Evolutionary conservation across 331 rosid species (phyloP).

Genomic region (Malus hybrid): DNA sequence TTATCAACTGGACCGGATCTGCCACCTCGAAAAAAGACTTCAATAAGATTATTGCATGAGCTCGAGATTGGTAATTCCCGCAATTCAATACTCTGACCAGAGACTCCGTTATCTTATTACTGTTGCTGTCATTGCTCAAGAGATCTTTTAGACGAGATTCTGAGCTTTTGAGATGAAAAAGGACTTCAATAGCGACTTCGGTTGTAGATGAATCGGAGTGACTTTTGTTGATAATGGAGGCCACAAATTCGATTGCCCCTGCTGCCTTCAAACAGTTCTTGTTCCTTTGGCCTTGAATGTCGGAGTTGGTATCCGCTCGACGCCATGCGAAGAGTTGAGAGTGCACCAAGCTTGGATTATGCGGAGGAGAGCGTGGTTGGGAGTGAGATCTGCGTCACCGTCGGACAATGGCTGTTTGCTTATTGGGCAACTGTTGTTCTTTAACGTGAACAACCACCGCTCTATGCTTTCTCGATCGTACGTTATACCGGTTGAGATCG

Average conservation of each 20-base stretch:
- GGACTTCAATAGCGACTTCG: conserved; percentile 54
- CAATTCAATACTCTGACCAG: conserved; percentile 25
- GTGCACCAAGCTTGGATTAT: conserved; percentile 89
- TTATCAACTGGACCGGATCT: conserved; percentile 47
- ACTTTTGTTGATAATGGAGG: conserved; percentile 27
- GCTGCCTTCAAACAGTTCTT: conserved; percentile 39
- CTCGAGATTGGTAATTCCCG: conserved; percentile 62
- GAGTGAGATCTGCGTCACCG: conserved; percentile 37
- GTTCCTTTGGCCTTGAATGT: conserved; percentile 42
- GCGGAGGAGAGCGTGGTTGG: conserved; percentile 80
- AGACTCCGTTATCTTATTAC: conserved; percentile 30
- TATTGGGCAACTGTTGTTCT: conserved; percentile 50
- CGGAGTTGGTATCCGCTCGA: conserved; percentile 74
- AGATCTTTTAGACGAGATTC: conserved; percentile 33
- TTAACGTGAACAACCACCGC: conserved; percentile 55
- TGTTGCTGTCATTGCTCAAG: conserved; percentile 21
- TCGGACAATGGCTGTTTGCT: conserved; percentile 39
- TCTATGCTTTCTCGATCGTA: conserved; percentile 76
- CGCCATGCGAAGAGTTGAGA: conserved; percentile 48
- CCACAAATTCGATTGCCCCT: conserved; percentile 44
- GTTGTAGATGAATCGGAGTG: background rate
- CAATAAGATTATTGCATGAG: conserved; percentile 40
- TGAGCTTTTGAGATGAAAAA: conserved; percentile 40
- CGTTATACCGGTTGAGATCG: conserved; percentile 64
- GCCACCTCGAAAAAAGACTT: conserved; percentile 43